These are phyloP conservation scores for Fonsecaea multimorphosa DNA, from an alignment of 2,329 filamentous ascomycete genomes.

Conservation along the genomic window DNA sequence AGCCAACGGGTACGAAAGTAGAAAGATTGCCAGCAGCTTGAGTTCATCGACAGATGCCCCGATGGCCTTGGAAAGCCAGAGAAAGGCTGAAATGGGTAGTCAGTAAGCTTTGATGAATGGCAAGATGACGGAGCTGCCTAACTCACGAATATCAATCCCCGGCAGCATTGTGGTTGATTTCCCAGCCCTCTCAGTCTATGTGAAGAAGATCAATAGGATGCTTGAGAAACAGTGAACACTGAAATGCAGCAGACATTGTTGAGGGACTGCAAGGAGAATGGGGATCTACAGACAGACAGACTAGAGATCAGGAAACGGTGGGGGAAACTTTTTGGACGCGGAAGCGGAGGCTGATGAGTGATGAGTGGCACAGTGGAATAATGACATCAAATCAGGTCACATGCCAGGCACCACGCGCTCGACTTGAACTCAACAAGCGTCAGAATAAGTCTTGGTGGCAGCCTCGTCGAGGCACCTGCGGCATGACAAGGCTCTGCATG, in stretches of 20 bases:
- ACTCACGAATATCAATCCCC: conserved; percentile 65
- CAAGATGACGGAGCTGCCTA: conserved; percentile 33
- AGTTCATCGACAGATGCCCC: conserved; percentile 73
- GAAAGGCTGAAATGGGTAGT: conserved; percentile 60
- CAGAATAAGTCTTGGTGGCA: neutral
- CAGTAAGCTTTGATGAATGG: conserved; percentile 15
- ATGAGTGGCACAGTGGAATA: no score
- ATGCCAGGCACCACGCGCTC: conserved; percentile 8
- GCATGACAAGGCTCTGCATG: neutral
- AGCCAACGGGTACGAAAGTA: conserved; percentile 90
- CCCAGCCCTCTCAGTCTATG: conserved; percentile 4
- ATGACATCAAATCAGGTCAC: conserved; percentile 14
- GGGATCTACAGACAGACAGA: neutral
- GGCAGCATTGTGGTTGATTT: conserved; percentile 62
- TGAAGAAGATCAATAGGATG: neutral
- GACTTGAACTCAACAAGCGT: neutral
- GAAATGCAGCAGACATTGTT: conserved; percentile 1
- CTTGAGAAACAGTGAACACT: neutral
- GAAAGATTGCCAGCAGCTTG: conserved; percentile 88
- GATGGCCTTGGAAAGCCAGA: conserved; percentile 61
- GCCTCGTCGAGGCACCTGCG: neutral
- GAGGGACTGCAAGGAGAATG: neutral
- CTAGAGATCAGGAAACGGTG: conserved; percentile 8
- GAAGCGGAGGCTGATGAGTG: neutral
- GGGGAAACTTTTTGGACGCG: conserved; percentile 2